These are phyloP conservation scores for Mycena olivaceomarginata DNA, from an alignment of 768 basidiomycete genomes.

Conservation along the genomic window DNA sequence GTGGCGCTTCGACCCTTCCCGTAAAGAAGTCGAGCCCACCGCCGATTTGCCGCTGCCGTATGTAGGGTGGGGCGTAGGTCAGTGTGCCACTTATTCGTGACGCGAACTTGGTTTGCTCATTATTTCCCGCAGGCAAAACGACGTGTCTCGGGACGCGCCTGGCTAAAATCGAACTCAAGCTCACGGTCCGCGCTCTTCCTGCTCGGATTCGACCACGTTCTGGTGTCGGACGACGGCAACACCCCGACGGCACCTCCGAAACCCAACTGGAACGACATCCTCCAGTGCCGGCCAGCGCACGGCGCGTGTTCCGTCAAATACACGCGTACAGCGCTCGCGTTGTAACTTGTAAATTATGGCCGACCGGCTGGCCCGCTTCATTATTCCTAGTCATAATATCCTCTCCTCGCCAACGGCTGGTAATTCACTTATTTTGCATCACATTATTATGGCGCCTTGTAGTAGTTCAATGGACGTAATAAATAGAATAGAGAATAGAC, in stretches of 20 bases:
- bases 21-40: constrained; percentile 62
- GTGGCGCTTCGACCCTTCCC: constrained; percentile 84
- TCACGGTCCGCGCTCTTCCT: constrained; percentile 82
- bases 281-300: constrained; percentile 77
- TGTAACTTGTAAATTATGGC: constrained; percentile 32
- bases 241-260: constrained; percentile 66
- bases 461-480: constrained; percentile 24
- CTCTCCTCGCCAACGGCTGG: constrained; percentile 8
- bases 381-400: constrained; percentile 35
- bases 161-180: constrained; percentile 84
- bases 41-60: constrained; percentile 76
- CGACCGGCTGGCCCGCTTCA: constrained; percentile 9
- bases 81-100: constrained; percentile 50
- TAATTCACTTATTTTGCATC: constrained; percentile 31
- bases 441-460: constrained; percentile 37
- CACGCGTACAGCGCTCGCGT: constrained; percentile 36
- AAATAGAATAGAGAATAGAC: not conserved
- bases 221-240: constrained; percentile 74
- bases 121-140: constrained; percentile 72
- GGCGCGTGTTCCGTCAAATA: constrained; percentile 75
- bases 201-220: constrained; percentile 75
- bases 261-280: constrained; percentile 89
- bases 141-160: constrained; percentile 84
- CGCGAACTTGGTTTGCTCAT: constrained; percentile 17
- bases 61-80: constrained; percentile 90